Conservation (phyloP, 2,329 filamentous ascomycete genomes). For the Xylariales sp. region DNA sequence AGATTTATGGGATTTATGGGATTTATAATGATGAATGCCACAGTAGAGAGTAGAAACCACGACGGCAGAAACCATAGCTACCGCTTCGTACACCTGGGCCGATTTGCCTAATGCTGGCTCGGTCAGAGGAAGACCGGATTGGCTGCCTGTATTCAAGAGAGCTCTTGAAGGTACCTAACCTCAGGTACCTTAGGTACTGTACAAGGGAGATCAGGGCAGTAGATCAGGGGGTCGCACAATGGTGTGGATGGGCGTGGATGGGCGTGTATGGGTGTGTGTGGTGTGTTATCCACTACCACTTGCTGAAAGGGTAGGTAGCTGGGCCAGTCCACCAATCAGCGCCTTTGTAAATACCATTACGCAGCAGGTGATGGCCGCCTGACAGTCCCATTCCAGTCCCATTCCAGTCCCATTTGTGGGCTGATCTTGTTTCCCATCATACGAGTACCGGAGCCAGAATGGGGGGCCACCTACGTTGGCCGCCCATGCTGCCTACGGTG, state of each 20-base stretch:
- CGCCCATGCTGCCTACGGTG: too few relatives aligned
- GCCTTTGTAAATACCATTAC: constrained; percentile 19
- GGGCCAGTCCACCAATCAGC: constrained; percentile 27
- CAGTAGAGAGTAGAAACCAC: too few relatives aligned
- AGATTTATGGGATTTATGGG: not conserved
- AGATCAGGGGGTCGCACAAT: not conserved
- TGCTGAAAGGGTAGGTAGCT: constrained; percentile 13
- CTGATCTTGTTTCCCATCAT: constrained; percentile 36
- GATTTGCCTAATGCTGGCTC: not conserved
- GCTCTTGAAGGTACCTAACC: too few relatives aligned
- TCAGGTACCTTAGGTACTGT: not conserved
- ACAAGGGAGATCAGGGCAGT: constrained; percentile 22
- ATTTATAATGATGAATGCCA: constrained; percentile 13
- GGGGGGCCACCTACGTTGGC: too few relatives aligned
- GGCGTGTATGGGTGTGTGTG: not conserved
- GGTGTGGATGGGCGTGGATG: constrained; percentile 1
- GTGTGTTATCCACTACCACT: constrained; percentile 23
- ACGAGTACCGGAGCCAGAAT: constrained; percentile 28
- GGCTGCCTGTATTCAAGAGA: too few relatives aligned
- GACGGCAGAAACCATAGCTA: too few relatives aligned
- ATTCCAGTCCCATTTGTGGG: constrained; percentile 31
- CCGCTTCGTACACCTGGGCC: too few relatives aligned
- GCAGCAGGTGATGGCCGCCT: constrained; percentile 25
- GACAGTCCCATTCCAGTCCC: constrained; percentile 27
- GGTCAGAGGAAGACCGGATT: constrained; percentile 10